phyloP scores from a whole-genome alignment of 2,329 filamentous ascomycete genomes.

The Cercospora sp. region DNA sequence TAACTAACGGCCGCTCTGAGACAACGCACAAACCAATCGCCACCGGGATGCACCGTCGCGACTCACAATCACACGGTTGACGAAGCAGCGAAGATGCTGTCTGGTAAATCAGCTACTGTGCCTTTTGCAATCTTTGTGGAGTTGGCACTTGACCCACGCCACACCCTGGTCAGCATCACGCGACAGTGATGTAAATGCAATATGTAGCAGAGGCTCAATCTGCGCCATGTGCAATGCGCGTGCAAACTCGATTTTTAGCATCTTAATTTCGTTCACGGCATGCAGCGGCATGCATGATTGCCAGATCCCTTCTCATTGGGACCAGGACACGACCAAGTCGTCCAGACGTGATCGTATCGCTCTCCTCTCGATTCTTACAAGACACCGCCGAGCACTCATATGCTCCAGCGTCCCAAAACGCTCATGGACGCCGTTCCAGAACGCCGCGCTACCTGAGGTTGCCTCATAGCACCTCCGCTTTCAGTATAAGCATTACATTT shows the following conservation, averaged over 20 bases:
- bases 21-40: not conserved
- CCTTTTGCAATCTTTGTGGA: not conserved
- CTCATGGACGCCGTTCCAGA: not conserved
- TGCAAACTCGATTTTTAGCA: not conserved
- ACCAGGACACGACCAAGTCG: not conserved
- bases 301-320: not conserved
- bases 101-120: not conserved
- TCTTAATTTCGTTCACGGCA: not conserved
- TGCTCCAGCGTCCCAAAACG: not conserved
- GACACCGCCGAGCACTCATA: not conserved
- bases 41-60: not conserved
- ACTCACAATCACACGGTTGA: not conserved
- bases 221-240: not conserved
- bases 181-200: not conserved
- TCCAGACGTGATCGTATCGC: not conserved
- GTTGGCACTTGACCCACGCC: not conserved
- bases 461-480: not conserved
- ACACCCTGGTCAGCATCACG: not conserved
- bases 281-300: not conserved
- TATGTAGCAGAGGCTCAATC: not conserved
- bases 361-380: not conserved
- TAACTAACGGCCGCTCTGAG: not conserved
- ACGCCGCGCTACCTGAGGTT: constrained; percentile 4
- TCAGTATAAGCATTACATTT: constrained; percentile 8
- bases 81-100: not conserved